A percentile compares a stretch with the other conserved stretches of the same genome.
These are phyloP conservation scores for Hemileccinum rubropunctum DNA, from an alignment of 768 basidiomycete species.

Conservation along the genomic window DNA sequence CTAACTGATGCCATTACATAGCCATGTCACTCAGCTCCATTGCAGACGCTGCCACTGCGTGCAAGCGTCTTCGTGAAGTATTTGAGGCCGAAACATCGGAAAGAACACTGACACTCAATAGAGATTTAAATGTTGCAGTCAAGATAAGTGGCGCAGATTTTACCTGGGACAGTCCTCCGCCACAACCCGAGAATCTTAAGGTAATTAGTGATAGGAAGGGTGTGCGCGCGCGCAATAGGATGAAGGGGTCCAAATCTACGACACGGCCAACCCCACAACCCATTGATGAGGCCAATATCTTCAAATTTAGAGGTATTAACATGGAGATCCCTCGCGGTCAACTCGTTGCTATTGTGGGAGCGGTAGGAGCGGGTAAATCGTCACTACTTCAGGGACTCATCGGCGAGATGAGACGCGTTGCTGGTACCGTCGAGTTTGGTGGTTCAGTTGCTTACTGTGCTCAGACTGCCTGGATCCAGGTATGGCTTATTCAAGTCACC, in stretches of 20 bases:
- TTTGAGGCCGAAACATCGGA: constrained; percentile 81
- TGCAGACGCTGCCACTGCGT: constrained; percentile 81
- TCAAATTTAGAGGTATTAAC: constrained; percentile 63
- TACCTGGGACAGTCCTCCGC: constrained; percentile 74
- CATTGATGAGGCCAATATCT: constrained; percentile 41
- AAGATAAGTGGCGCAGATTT: constrained; percentile 69
- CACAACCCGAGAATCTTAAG: constrained; percentile 27
- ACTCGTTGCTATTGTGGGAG: constrained; percentile 81
- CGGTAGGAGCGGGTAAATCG: constrained; percentile 55
- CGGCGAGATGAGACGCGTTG: constrained; percentile 77
- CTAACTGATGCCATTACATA: constrained; percentile 24
- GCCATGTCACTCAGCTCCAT: constrained; percentile 72
- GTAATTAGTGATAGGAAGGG: constrained; percentile 3
- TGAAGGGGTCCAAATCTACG: too few species aligned
- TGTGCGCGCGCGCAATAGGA: constrained; percentile 16
- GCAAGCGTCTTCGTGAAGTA: constrained; percentile 70
- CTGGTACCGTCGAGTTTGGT: constrained; percentile 68
- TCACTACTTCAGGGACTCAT: constrained; percentile 72
- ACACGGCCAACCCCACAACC: constrained; percentile 25
- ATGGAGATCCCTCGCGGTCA: constrained; percentile 72
- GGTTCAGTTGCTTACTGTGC: constrained; percentile 80
- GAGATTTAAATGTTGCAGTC: constrained; percentile 58
- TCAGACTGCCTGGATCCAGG: constrained; percentile 91
- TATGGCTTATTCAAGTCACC: constrained; percentile 11
- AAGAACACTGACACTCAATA: constrained; percentile 55